A percentile compares a stretch with the other conserved stretches of the same genome.
Conservation (phyloP, 306 rosid species). For the Lithocarpus polystachyus region DNA sequence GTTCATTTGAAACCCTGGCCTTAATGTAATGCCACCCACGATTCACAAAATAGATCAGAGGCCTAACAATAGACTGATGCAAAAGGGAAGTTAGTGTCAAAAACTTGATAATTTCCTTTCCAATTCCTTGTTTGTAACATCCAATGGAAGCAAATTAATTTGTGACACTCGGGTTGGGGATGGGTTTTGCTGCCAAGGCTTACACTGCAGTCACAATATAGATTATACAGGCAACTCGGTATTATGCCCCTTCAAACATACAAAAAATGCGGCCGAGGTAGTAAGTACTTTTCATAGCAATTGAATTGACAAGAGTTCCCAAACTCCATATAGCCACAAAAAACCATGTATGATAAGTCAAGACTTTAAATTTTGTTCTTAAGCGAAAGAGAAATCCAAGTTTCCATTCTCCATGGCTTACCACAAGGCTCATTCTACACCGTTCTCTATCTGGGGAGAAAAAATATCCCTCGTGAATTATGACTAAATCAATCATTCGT, state of each 20-base stretch:
- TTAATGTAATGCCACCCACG: too few species aligned
- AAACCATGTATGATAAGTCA: neutral
- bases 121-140: neutral
- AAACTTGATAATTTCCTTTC: neutral
- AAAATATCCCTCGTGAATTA: neutral
- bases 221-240: neutral
- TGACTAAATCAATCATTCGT: too few species aligned
- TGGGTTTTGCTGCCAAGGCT: neutral
- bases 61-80: neutral
- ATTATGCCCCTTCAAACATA: neutral
- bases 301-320: neutral
- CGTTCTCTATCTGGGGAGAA: neutral
- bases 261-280: neutral
- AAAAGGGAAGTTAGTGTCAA: neutral
- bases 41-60: too few species aligned
- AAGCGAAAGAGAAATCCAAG: neutral
- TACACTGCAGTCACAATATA: neutral
- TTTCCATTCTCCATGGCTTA: neutral
- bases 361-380: neutral
- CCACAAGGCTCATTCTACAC: neutral
- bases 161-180: neutral
- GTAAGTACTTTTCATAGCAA: neutral
- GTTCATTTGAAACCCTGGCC: too few species aligned
- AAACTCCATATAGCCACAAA: constrained; percentile 3
- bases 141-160: neutral